phyloP scores from a whole-genome alignment of 2,329 filamentous ascomycete species.

The Diplodia seriata region DNA sequence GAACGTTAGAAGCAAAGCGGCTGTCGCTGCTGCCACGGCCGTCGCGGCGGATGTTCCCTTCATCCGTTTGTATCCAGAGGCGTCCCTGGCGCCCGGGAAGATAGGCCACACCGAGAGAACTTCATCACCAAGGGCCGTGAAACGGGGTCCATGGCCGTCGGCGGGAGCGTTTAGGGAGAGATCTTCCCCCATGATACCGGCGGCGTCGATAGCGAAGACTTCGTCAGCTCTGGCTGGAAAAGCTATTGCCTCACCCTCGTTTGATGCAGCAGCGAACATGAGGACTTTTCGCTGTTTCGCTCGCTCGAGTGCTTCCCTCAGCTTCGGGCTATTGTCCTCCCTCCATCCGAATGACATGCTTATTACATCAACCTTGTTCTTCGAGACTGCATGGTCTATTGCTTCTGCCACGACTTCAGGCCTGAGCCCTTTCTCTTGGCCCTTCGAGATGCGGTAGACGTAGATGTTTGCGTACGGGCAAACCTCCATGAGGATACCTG shows the following conservation, averaged over 20 bases:
- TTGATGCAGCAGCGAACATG: constrained; percentile 35
- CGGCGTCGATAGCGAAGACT: constrained; percentile 34
- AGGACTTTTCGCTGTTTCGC: constrained; percentile 16
- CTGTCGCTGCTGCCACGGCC: constrained; percentile 35
- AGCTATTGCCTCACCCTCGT: constrained; percentile 31
- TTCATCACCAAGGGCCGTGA: background rate
- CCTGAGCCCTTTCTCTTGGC: background rate
- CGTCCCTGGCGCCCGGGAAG: background rate
- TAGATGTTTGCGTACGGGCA: constrained; percentile 35
- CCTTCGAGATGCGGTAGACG: constrained; percentile 33
- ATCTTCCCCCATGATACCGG: constrained; percentile 18
- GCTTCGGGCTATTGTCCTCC: constrained; percentile 5
- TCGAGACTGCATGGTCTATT: constrained; percentile 34
- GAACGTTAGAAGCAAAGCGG: constrained; percentile 34
- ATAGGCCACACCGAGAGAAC: background rate
- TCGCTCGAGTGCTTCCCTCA: background rate
- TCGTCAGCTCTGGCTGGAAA: constrained; percentile 34
- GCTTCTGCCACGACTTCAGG: constrained; percentile 30
- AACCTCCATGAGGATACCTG: constrained; percentile 32
- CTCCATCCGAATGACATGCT: constrained; percentile 35
- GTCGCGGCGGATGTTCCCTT: constrained; percentile 34
- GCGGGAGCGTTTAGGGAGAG: background rate
- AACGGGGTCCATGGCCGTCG: background rate
- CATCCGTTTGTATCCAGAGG: background rate
- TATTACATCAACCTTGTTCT: constrained; percentile 35